Percentiles rank a stretch among this genome's conserved stretches.
These are phyloP conservation scores for Annona cherimola DNA, from an alignment of 164 flowering plant genomes.

Conservation along the genomic window DNA sequence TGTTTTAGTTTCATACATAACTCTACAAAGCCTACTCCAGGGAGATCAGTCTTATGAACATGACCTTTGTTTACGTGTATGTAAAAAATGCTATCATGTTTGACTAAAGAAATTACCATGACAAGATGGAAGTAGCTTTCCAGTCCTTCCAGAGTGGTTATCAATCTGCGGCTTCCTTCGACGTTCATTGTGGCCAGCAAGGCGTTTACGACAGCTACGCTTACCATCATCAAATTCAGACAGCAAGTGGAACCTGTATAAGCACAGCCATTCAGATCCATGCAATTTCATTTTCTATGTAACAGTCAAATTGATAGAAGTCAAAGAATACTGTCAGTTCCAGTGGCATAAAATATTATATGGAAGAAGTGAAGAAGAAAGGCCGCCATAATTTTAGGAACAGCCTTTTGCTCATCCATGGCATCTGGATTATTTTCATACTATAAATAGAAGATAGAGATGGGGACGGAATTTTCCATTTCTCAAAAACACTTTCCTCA, in stretches of 20 bases:
- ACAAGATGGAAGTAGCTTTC: slow-evolving; percentile 35
- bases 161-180: slow-evolving; percentile 58
- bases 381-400: too few species aligned
- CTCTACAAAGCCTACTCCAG: background rate
- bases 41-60: background rate
- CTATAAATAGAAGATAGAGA: too few species aligned
- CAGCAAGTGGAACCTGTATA: slow-evolving; percentile 56
- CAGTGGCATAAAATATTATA: too few species aligned
- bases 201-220: slow-evolving; percentile 72
- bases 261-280: background rate
- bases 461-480: too few species aligned
- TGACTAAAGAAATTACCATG: slow-evolving; percentile 24
- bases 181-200: slow-evolving; percentile 73
- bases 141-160: slow-evolving; percentile 29
- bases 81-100: background rate
- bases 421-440: too few species aligned
- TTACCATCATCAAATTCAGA: slow-evolving; percentile 71
- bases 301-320: too few species aligned
- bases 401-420: too few species aligned
- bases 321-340: too few species aligned
- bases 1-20: too few species aligned
- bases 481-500: too few species aligned
- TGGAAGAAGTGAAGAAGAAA: too few species aligned
- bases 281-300: too few species aligned
- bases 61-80: background rate